A percentile compares a stretch with the other conserved stretches of the same genome.
Evolutionary conservation across 2,329 filamentous ascomycete genomes (phyloP).

Genomic region (Blastomyces silverae): DNA sequence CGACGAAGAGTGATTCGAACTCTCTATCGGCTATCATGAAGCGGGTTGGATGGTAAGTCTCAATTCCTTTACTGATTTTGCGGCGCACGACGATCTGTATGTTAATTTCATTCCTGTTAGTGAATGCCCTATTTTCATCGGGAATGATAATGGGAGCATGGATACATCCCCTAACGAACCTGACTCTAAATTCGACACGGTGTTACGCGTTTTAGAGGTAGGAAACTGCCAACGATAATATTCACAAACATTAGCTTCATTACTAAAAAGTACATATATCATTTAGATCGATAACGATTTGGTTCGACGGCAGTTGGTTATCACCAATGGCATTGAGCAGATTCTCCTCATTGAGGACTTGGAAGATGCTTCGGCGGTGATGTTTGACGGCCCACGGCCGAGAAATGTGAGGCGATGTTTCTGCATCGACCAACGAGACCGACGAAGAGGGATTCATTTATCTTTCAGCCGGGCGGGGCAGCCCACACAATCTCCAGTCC

Average conservation of each 20-base stretch:
- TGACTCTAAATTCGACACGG: slow-evolving; percentile 63
- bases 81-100: not conserved
- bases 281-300: slow-evolving; percentile 65
- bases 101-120: slow-evolving; percentile 30
- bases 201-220: slow-evolving; percentile 65
- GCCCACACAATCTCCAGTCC: slow-evolving; percentile 48
- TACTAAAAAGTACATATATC: not conserved
- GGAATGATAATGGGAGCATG: slow-evolving; percentile 46
- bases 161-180: slow-evolving; percentile 66
- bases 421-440: slow-evolving; percentile 57
- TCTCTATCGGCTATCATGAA: slow-evolving; percentile 61
- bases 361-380: slow-evolving; percentile 59
- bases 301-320: slow-evolving; percentile 75
- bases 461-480: slow-evolving; percentile 46
- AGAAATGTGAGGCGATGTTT: slow-evolving; percentile 65
- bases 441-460: slow-evolving; percentile 56
- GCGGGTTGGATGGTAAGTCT: slow-evolving; percentile 45
- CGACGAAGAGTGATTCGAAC: slow-evolving; percentile 66
- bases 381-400: slow-evolving; percentile 57
- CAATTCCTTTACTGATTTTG: not conserved
- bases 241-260: not conserved
- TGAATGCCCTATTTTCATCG: slow-evolving; percentile 58
- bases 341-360: slow-evolving; percentile 67
- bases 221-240: slow-evolving; percentile 12
- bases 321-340: slow-evolving; percentile 76